phyloP scores from a whole-genome alignment of 2,329 filamentous ascomycete species.

The Pseudogymnoascus sp. region DNA sequence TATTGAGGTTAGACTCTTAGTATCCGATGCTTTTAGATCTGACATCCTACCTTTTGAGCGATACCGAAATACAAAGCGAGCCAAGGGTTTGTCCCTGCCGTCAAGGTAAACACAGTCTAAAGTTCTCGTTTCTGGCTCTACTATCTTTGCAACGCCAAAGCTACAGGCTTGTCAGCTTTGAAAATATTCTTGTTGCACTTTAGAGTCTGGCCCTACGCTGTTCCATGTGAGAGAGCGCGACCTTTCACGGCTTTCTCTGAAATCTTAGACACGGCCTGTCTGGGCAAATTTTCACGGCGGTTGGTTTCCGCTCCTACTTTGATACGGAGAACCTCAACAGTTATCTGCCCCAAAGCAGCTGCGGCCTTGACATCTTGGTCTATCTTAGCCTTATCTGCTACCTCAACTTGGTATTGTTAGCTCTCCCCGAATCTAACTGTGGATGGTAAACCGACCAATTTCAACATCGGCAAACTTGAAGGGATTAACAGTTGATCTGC shows the following conservation, averaged over 20 bases:
- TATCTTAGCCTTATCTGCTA: not conserved
- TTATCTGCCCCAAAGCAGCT: slow-evolving; percentile 12
- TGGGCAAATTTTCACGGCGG: not conserved
- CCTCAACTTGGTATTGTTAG: not conserved
- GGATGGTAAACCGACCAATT: not conserved
- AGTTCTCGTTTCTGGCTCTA: not conserved
- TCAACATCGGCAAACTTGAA: not conserved
- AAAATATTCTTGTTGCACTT: not conserved
- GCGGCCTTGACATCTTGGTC: not conserved
- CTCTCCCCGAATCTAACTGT: not conserved
- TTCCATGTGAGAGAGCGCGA: not conserved
- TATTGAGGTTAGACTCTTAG: not conserved
- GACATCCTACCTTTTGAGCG: slow-evolving; percentile 18
- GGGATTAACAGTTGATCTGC: not conserved
- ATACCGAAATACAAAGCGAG: slow-evolving; percentile 23
- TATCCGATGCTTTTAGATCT: not conserved
- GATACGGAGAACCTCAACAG: not conserved
- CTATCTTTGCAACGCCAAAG: not conserved
- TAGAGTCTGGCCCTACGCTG: not conserved
- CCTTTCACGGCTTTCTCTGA: not conserved
- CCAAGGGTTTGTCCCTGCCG: slow-evolving; percentile 16
- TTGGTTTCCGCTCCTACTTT: not conserved
- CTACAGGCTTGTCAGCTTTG: not conserved
- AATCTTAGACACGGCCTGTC: not conserved
- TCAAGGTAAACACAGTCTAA: slow-evolving; percentile 12